These are phyloP conservation scores for Leccinum boreale DNA, from an alignment of 768 basidiomycete genomes.

Conservation along the genomic window DNA sequence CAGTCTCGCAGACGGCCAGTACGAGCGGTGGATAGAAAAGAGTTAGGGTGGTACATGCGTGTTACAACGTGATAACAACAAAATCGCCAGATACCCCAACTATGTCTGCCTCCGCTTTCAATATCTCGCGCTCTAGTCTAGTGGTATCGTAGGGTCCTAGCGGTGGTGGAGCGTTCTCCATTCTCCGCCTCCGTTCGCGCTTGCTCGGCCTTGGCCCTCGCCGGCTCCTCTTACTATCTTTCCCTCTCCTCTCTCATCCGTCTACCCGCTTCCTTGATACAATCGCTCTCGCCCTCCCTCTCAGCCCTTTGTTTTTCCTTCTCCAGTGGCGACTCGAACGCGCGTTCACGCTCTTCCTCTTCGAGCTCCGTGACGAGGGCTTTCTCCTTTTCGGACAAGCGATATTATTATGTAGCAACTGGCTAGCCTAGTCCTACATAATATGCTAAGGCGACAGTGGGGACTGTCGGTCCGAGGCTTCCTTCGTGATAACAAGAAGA, in stretches of 20 bases:
- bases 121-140: no score
- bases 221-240: constrained; percentile 44
- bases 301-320: constrained; percentile 52
- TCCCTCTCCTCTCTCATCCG: constrained; percentile 65
- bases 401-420: no score
- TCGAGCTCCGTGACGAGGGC: constrained; percentile 68
- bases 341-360: constrained; percentile 59
- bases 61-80: neutral
- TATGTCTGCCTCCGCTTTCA: no score
- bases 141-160: constrained; percentile 44
- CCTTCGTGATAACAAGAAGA: no score
- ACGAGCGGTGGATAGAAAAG: constrained; percentile 69
- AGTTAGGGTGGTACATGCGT: constrained; percentile 34
- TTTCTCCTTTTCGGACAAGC: constrained; percentile 22
- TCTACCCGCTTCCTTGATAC: constrained; percentile 72
- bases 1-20: constrained; percentile 52
- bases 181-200: constrained; percentile 25
- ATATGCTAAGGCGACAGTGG: no score
- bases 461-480: no score
- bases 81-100: no score
- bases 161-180: constrained; percentile 50
- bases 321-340: constrained; percentile 65
- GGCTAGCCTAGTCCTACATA: no score
- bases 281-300: constrained; percentile 59
- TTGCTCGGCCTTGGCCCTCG: constrained; percentile 32